Evolutionary conservation across 352 stramenopile genomes (phyloP), one percentile per base, ranked within the genome.

Genomic region (Phytophthora sojae): DNA sequence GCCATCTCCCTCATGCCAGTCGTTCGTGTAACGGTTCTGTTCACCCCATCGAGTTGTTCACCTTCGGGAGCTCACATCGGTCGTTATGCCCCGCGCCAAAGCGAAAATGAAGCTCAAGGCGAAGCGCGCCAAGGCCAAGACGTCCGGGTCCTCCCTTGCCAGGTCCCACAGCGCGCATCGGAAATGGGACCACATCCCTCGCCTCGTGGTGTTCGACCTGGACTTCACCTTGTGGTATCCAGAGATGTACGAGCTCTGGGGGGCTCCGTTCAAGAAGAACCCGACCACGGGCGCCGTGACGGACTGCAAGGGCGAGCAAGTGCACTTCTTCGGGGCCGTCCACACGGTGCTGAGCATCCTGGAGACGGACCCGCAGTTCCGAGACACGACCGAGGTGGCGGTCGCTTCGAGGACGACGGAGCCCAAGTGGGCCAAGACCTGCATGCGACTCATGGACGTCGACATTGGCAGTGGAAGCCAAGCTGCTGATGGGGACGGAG

Each of bases 231-330:
- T 94, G 23, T 94, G 90, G 88, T 83, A 85, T 54, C 90, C 88
- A 1, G 90, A 95, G 71, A 93, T 96, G 86, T 95, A 95, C 71
- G 85, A 96, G 71, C 81, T 96, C 26, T 77, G 85, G 67, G 90
- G 90, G 65, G 73, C 85, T 62, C 90, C 90, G 55, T 97, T 95
- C 83, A 77, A 75, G 57, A 91, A 91, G 67, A 76, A 89, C 67
- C 15, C 75, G 17, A 79, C 54, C 19, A 85, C 82, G 3, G 88
- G 90, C 19, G 83, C 72, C 47, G 87, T 97, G 6, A 86, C 73
- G 11, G 88, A 95, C 67, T 80, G 83, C 49, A 77, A 73, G 44
- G 88, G 88, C 35, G 86, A 92, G 29, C 71, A 94, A 64, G 89
- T 97, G 57, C 83, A 95, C 58, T 91, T 96, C 35, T 93, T 97